Conservation (phyloP, 2,329 filamentous ascomycete genomes). For the Colletotrichum sojae region DNA sequence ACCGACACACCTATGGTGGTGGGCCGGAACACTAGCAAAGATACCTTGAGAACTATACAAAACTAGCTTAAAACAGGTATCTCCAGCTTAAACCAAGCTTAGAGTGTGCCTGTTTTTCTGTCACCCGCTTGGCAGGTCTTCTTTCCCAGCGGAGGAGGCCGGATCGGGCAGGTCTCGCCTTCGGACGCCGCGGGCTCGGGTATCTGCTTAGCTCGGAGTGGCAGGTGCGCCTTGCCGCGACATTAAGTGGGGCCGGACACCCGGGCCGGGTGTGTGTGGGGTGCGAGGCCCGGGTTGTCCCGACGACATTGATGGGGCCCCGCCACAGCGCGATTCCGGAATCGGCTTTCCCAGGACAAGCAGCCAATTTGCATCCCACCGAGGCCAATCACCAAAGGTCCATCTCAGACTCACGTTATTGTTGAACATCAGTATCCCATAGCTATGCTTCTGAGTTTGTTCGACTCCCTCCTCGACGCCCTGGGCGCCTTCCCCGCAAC, state of each 20-base stretch:
- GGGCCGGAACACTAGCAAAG: too few species aligned
- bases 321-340: not conserved
- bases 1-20: too few species aligned
- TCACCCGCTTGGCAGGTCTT: not conserved
- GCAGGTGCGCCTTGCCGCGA: constrained; percentile 15
- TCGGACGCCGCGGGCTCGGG: not conserved
- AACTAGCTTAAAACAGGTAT: too few species aligned
- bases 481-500: accelerated
- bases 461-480: accelerated
- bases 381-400: not conserved
- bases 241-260: not conserved
- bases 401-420: not conserved
- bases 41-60: too few species aligned
- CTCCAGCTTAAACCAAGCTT: too few species aligned
- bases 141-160: not conserved
- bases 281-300: not conserved
- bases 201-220: constrained; percentile 1
- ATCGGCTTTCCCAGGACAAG: not conserved
- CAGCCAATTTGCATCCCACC: not conserved
- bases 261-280: not conserved
- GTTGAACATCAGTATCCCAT: not conserved
- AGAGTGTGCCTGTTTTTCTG: too few species aligned
- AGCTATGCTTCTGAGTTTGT: not conserved
- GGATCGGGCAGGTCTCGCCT: not conserved
- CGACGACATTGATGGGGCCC: not conserved